These are phyloP conservation scores for Coniochaeta sp. DNA, from an alignment of 2,329 filamentous ascomycete species.

Conservation along the genomic window DNA sequence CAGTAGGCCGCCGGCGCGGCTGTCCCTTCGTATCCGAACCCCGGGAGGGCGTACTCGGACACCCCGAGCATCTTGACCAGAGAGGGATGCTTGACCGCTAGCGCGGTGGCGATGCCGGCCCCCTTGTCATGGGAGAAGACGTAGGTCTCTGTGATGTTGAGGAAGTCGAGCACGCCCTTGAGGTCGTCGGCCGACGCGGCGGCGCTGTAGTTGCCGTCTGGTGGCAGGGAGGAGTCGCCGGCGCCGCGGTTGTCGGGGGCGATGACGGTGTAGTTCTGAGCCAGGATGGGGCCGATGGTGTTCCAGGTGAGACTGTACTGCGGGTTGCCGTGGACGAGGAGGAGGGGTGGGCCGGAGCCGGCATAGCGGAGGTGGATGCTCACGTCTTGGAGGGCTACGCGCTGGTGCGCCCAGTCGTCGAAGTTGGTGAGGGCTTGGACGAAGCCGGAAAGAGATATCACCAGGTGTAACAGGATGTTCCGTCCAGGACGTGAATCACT, in stretches of 20 bases:
- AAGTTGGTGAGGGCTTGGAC: conserved; percentile 10
- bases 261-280: conserved; percentile 34
- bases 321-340: conserved; percentile 33
- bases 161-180: conserved; percentile 30
- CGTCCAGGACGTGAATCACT: neutral
- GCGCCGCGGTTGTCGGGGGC: conserved; percentile 32
- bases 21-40: conserved; percentile 28
- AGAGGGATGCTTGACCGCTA: conserved; percentile 27
- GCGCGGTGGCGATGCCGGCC: conserved; percentile 29
- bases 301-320: conserved; percentile 31
- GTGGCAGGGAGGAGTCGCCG: conserved; percentile 30
- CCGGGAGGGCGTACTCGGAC: conserved; percentile 32
- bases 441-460: neutral
- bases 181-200: conserved; percentile 28
- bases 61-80: conserved; percentile 26
- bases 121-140: conserved; percentile 39
- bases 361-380: conserved; percentile 34
- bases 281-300: conserved; percentile 29
- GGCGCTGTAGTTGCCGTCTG: conserved; percentile 30
- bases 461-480: neutral
- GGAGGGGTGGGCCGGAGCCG: conserved; percentile 28
- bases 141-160: conserved; percentile 31
- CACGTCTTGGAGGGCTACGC: conserved; percentile 27
- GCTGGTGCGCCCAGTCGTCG: conserved; percentile 26
- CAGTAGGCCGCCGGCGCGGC: conserved; percentile 22